These are phyloP conservation scores for Besnoitia besnoiti DNA, from an alignment of 169 alveolate species.

Conservation along the genomic window DNA sequence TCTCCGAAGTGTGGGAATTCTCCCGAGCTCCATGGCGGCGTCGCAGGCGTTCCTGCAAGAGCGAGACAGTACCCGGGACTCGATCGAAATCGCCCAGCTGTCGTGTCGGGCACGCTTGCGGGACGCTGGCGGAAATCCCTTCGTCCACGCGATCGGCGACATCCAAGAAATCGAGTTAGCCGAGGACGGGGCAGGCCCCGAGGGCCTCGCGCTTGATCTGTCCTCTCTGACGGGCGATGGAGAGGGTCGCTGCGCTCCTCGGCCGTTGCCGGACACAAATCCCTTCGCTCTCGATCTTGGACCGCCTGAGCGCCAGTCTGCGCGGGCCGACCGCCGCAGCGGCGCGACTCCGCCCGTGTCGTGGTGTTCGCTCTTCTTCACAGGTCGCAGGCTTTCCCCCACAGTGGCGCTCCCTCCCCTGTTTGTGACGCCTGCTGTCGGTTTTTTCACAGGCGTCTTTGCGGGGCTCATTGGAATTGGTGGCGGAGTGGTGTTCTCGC, in stretches of 20 bases:
- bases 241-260: not conserved
- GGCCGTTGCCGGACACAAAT: too few species aligned
- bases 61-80: not conserved
- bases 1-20: not conserved
- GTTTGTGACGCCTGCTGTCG: conserved; percentile 61
- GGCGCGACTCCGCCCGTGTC: too few species aligned
- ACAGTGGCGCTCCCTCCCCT: not conserved
- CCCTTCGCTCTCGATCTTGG: too few species aligned
- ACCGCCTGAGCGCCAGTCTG: too few species aligned
- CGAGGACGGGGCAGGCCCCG: not conserved
- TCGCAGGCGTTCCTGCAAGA: not conserved
- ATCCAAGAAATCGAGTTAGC: not conserved
- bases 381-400: not conserved
- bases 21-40: not conserved
- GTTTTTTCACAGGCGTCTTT: conserved; percentile 79
- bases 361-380: not conserved
- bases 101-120: not conserved
- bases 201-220: not conserved
- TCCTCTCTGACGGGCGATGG: not conserved
- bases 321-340: too few species aligned
- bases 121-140: not conserved
- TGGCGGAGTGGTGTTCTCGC: conserved; percentile 88
- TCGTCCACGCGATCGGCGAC: not conserved
- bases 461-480: conserved; percentile 90
- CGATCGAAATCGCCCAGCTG: not conserved